phyloP scores from a whole-genome alignment of 805 yeast genomes.

The Wickerhamiella shivajii region DNA sequence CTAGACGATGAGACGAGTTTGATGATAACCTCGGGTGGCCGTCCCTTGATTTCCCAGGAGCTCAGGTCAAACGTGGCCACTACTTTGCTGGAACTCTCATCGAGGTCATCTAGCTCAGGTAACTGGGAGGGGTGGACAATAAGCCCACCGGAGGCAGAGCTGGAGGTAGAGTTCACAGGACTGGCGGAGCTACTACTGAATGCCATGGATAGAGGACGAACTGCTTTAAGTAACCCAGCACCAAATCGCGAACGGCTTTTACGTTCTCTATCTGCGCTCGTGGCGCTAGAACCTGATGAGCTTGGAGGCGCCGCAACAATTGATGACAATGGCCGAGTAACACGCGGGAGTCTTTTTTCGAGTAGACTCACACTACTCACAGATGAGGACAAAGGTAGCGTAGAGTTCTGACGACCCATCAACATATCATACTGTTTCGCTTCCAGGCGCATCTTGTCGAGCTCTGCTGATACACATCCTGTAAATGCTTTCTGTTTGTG shows the following conservation, averaged over 20 bases:
- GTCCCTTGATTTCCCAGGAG: constrained; percentile 25
- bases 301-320: constrained; percentile 4
- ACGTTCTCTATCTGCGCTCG: constrained; percentile 6
- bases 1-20: background rate
- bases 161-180: background rate
- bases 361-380: constrained; percentile 3
- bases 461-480: constrained; percentile 34
- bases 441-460: constrained; percentile 40
- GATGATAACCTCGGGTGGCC: background rate
- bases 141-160: background rate
- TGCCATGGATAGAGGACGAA: constrained; percentile 29
- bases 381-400: constrained; percentile 9
- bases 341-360: constrained; percentile 7
- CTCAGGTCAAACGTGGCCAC: constrained; percentile 32
- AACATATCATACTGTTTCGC: constrained; percentile 29
- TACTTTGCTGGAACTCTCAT: constrained; percentile 36
- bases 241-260: constrained; percentile 25
- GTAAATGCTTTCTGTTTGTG: constrained; percentile 32
- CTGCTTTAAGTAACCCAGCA: constrained; percentile 25
- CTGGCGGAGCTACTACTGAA: constrained; percentile 9
- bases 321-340: constrained; percentile 8
- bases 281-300: background rate
- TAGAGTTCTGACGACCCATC: background rate
- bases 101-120: constrained; percentile 35
- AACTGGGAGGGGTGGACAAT: constrained; percentile 37